phyloP scores from a whole-genome alignment of 2,329 filamentous ascomycete species.

The Aspergillus viridinutans region DNA sequence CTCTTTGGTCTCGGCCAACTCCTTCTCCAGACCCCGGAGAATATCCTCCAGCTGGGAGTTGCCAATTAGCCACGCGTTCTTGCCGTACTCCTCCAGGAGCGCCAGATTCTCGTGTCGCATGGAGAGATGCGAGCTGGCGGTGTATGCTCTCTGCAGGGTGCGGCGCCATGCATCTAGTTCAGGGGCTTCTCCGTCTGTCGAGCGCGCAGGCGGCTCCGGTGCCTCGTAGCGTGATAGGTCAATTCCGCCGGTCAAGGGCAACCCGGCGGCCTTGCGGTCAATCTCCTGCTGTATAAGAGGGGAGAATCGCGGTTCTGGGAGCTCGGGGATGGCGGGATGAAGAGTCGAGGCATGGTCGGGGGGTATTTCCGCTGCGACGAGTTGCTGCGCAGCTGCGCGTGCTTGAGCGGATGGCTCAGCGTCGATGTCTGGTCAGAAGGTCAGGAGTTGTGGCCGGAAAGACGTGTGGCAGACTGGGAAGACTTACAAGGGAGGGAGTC shows the following conservation, averaged over 20 bases:
- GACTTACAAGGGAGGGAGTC: slow-evolving; percentile 77
- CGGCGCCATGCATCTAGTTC: slow-evolving; percentile 47
- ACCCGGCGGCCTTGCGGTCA: slow-evolving; percentile 57
- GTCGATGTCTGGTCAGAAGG: slow-evolving; percentile 69
- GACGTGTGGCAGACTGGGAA: not conserved
- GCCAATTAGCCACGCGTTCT: slow-evolving; percentile 84
- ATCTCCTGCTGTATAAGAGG: slow-evolving; percentile 66
- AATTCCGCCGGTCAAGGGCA: slow-evolving; percentile 60
- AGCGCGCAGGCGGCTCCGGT: slow-evolving; percentile 54
- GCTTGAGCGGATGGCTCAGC: slow-evolving; percentile 57
- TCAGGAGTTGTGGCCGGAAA: slow-evolving; percentile 1
- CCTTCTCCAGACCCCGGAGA: slow-evolving; percentile 65
- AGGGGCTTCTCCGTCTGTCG: slow-evolving; percentile 26
- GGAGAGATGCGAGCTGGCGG: slow-evolving; percentile 55
- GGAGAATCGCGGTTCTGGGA: slow-evolving; percentile 56
- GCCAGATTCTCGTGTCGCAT: slow-evolving; percentile 58
- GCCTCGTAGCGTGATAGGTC: slow-evolving; percentile 81
- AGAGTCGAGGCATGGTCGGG: slow-evolving; percentile 45
- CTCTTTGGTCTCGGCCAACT: slow-evolving; percentile 63
- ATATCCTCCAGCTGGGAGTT: slow-evolving; percentile 77
- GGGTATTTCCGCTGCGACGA: slow-evolving; percentile 65
- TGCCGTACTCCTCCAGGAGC: slow-evolving; percentile 75
- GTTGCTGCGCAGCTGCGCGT: slow-evolving; percentile 62
- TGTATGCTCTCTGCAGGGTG: slow-evolving; percentile 54
- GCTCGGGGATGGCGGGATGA: slow-evolving; percentile 57